phyloP scores from a whole-genome alignment of 257 asterid genomes.

The Paraleonurus japonicus region DNA sequence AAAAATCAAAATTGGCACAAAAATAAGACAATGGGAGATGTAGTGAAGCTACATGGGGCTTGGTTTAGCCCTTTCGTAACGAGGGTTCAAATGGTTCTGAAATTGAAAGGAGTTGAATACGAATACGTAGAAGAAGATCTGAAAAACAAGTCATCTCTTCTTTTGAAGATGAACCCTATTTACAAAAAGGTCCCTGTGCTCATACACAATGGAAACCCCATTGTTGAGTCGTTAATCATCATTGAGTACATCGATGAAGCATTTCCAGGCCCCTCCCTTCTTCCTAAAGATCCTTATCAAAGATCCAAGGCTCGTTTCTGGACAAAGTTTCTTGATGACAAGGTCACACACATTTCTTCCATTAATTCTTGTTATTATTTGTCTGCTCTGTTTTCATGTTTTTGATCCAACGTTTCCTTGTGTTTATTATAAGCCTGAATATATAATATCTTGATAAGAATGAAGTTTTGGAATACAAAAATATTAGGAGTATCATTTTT shows the following conservation, averaged over 20 bases:
- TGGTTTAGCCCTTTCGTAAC: conserved; percentile 25
- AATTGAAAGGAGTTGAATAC: conserved; percentile 25
- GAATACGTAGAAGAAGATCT: conserved; percentile 23
- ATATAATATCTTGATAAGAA: too few relatives aligned
- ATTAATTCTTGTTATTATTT: background rate
- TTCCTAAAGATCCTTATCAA: conserved; percentile 22
- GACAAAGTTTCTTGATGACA: conserved; percentile 8
- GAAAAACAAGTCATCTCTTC: background rate
- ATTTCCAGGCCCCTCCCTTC: background rate
- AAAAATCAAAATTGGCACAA: background rate
- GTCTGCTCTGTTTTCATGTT: background rate
- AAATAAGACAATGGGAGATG: background rate
- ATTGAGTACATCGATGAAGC: conserved; percentile 28
- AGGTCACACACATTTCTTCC: background rate
- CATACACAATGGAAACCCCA: conserved; percentile 15
- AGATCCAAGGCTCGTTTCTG: conserved; percentile 24
- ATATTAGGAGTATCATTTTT: too few relatives aligned
- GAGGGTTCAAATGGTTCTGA: conserved; percentile 22
- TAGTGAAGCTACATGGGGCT: conserved; percentile 24
- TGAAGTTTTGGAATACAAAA: too few relatives aligned
- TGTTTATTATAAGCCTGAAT: too few relatives aligned
- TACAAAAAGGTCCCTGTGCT: conserved; percentile 27
- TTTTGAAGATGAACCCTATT: conserved; percentile 6
- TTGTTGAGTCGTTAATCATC: conserved; percentile 12
- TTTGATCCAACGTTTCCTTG: too few relatives aligned